Evolutionary conservation across 257 asterid species (phyloP).

Genomic region (Nicotiana knightiana): DNA sequence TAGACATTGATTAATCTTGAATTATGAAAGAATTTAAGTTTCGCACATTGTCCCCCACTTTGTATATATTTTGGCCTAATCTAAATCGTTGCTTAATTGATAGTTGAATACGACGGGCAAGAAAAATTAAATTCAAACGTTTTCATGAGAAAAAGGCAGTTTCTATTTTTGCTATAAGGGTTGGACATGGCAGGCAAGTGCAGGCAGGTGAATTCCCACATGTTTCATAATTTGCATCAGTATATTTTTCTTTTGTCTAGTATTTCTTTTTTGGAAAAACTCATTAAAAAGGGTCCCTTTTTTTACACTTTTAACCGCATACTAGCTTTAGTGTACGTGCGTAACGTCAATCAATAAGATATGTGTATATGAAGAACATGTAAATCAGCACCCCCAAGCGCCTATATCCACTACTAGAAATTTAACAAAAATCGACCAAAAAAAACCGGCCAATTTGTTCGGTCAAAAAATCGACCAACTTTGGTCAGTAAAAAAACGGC

Average conservation of each 20-base stretch:
- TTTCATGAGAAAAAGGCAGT: neutral
- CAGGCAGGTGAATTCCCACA: constrained; percentile 42
- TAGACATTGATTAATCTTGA: neutral
- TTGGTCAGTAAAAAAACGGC: too few species aligned
- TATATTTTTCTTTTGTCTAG: constrained; percentile 38
- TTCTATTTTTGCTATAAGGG: constrained; percentile 38
- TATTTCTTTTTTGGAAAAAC: constrained; percentile 6
- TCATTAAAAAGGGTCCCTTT: too few species aligned
- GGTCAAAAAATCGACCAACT: too few species aligned
- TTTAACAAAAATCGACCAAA: too few species aligned
- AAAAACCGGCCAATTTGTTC: too few species aligned
- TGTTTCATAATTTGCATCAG: constrained; percentile 41
- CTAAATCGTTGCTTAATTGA: neutral
- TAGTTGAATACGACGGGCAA: neutral
- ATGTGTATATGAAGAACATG: too few species aligned
- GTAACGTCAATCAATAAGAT: too few species aligned
- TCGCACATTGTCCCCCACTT: neutral
- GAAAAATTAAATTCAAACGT: neutral
- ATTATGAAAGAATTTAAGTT: neutral
- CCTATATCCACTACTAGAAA: too few species aligned
- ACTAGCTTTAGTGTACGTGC: too few species aligned
- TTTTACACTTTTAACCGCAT: too few species aligned
- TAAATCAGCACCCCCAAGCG: too few species aligned
- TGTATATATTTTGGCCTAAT: neutral
- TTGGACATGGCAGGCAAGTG: constrained; percentile 37